Conservation (phyloP, 2,329 filamentous ascomycete genomes). For the Salinomyces thailandicus region DNA sequence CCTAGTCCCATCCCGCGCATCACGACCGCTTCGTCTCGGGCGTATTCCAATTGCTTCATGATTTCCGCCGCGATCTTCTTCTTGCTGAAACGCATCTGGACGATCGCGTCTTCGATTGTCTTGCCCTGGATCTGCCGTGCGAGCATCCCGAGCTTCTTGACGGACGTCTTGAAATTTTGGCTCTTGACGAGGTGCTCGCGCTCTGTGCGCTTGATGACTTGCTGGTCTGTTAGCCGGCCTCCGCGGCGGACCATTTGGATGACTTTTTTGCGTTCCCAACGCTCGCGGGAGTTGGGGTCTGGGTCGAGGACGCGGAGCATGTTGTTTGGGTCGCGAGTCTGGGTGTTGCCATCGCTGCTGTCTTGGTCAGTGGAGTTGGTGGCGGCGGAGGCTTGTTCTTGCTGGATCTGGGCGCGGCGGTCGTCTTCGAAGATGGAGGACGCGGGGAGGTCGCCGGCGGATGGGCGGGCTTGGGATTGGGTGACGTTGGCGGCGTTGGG, state of each 20-base stretch:
- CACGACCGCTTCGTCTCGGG: constrained; percentile 70
- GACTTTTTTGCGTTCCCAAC: constrained; percentile 77
- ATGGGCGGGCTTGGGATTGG: constrained; percentile 2
- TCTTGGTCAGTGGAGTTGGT: constrained; percentile 13
- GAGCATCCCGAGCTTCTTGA: constrained; percentile 84
- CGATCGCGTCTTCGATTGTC: constrained; percentile 82
- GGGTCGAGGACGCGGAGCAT: constrained; percentile 63
- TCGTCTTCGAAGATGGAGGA: constrained; percentile 45
- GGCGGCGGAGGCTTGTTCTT: constrained; percentile 5
- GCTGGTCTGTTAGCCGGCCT: constrained; percentile 54
- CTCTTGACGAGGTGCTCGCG: constrained; percentile 51
- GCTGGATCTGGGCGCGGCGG: constrained; percentile 15
- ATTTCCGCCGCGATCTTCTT: constrained; percentile 85
- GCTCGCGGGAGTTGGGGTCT: constrained; percentile 56
- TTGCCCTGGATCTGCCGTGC: constrained; percentile 86
- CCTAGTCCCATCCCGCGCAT: constrained; percentile 73
- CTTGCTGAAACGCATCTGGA: constrained; percentile 90
- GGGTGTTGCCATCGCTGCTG: constrained; percentile 8
- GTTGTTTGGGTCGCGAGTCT: constrained; percentile 37
- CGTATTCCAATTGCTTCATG: constrained; percentile 65
- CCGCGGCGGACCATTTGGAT: constrained; percentile 61
- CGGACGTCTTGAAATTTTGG: constrained; percentile 65
- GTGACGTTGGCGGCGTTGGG: constrained; percentile 5
- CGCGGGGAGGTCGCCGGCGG: constrained; percentile 36
- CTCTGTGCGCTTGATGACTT: constrained; percentile 58